Evolutionary conservation across 1,284 basidiomycete species (phyloP).

Genomic region (Gomphus bonarii): DNA sequence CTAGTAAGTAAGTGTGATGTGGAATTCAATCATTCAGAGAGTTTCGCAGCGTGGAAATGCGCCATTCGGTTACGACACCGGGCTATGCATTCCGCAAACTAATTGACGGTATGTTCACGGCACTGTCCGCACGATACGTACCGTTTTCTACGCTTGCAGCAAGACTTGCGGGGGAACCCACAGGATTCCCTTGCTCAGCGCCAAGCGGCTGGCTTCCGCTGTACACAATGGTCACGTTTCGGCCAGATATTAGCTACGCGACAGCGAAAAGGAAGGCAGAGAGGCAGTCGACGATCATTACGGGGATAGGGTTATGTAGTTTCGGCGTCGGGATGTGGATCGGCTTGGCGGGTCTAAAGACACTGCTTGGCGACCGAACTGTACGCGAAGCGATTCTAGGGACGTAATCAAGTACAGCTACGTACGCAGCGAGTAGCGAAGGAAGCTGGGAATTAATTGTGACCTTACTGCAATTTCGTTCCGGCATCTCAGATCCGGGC

Average conservation of each 20-base stretch:
- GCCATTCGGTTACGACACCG: conserved; percentile 80
- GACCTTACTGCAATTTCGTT: not conserved
- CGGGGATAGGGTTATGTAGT: conserved; percentile 33
- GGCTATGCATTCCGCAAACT: conserved; percentile 74
- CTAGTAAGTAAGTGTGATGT: conserved; percentile 58
- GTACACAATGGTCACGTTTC: conserved; percentile 97
- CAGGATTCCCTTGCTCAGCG: conserved; percentile 37
- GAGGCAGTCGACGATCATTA: conserved; percentile 46
- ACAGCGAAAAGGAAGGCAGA: conserved; percentile 52
- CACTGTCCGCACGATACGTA: conserved; percentile 38
- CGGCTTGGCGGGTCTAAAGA: conserved; percentile 29
- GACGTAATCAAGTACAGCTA: conserved; percentile 1
- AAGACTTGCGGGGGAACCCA: conserved; percentile 25
- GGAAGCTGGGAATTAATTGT: conserved; percentile 1
- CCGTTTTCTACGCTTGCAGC: conserved; percentile 18
- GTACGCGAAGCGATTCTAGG: not conserved
- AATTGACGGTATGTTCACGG: conserved; percentile 70
- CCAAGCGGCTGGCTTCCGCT: conserved; percentile 81
- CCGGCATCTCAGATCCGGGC: conserved; percentile 5
- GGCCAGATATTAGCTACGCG: conserved; percentile 86
- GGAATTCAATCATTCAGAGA: not conserved
- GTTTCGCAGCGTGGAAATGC: conserved; percentile 77
- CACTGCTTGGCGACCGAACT: conserved; percentile 26
- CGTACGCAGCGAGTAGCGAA: not conserved
- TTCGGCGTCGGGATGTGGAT: conserved; percentile 31